Evolutionary conservation across 192 early-diverging fungal species (phyloP).

Genomic region (Backusella sp.): DNA sequence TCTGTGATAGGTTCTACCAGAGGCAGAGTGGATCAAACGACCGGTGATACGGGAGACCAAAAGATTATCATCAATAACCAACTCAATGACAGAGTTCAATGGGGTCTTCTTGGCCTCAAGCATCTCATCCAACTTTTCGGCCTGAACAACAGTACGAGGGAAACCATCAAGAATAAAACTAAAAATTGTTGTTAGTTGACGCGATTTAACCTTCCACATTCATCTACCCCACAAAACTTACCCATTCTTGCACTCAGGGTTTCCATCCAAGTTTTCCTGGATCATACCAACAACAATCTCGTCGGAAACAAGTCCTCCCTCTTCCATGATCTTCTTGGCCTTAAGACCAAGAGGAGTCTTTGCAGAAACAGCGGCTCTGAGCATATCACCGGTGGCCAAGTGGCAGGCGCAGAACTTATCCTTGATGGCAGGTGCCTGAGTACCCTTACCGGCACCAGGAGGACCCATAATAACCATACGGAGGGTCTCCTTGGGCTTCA

Average conservation of each 20-base stretch:
- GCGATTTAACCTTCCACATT: background rate
- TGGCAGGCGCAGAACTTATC: constrained; percentile 96
- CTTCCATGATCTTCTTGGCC: constrained; percentile 99
- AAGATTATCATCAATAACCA: constrained; percentile 90
- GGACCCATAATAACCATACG: constrained; percentile 92
- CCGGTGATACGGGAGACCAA: constrained; percentile 97
- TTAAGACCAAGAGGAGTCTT: constrained; percentile 91
- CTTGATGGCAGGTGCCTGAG: constrained; percentile 95
- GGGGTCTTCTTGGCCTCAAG: constrained; percentile 71
- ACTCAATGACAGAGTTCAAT: constrained; percentile 89
- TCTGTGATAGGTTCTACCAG: constrained; percentile 96
- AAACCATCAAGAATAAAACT: constrained; percentile 99
- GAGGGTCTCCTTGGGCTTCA: constrained; percentile 32
- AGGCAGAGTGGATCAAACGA: constrained; percentile 90
- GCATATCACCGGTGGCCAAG: constrained; percentile 99
- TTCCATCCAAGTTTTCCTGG: constrained; percentile 92
- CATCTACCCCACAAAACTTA: constrained; percentile 14
- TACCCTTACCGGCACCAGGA: constrained; percentile 77
- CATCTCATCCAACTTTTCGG: constrained; percentile 98
- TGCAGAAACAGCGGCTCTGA: constrained; percentile 90
- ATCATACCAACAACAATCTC: constrained; percentile 99
- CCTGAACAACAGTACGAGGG: constrained; percentile 97
- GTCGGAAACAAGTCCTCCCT: constrained; percentile 94
- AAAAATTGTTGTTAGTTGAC: background rate
- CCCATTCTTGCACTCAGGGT: constrained; percentile 95